These are phyloP conservation scores for Rutidosis leptorrhynchoides DNA, from an alignment of 129 eudicot species.

Conservation along the genomic window DNA sequence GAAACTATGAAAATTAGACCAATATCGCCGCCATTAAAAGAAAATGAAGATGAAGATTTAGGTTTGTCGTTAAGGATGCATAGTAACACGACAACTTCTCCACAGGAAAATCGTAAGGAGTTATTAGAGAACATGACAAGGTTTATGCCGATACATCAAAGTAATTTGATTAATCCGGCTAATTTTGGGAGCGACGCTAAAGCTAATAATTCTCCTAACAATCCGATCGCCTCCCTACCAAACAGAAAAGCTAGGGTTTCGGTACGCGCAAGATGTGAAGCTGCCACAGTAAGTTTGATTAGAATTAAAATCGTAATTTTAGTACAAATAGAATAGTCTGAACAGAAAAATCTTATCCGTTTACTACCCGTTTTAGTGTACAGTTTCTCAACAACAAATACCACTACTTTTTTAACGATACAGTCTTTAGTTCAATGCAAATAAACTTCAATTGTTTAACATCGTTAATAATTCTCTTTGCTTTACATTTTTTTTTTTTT, in stretches of 20 bases:
- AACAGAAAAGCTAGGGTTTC: constrained; percentile 95
- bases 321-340: too few relatives aligned
- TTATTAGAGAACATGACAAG: constrained; percentile 17
- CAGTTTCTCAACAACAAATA: neutral
- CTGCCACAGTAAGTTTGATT: constrained; percentile 73
- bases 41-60: constrained; percentile 48
- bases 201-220: constrained; percentile 22
- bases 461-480: neutral
- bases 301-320: too few relatives aligned
- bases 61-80: constrained; percentile 68
- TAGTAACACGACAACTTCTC: constrained; percentile 27
- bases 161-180: constrained; percentile 34
- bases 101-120: constrained; percentile 25
- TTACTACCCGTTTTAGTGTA: too few relatives aligned
- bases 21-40: constrained; percentile 25
- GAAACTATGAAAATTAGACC: constrained; percentile 40
- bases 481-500: neutral
- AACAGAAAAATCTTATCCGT: too few relatives aligned
- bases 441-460: too few relatives aligned
- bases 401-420: neutral
- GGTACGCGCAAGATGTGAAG: constrained; percentile 82
- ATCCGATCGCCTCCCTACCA: constrained; percentile 42
- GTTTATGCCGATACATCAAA: constrained; percentile 22
- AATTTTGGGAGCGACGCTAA: constrained; percentile 22
- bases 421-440: neutral